A percentile compares a stretch with the other conserved stretches of the same genome.
Conservation (phyloP, 2,329 filamentous ascomycete species). For the Sarocladium oryzae region DNA sequence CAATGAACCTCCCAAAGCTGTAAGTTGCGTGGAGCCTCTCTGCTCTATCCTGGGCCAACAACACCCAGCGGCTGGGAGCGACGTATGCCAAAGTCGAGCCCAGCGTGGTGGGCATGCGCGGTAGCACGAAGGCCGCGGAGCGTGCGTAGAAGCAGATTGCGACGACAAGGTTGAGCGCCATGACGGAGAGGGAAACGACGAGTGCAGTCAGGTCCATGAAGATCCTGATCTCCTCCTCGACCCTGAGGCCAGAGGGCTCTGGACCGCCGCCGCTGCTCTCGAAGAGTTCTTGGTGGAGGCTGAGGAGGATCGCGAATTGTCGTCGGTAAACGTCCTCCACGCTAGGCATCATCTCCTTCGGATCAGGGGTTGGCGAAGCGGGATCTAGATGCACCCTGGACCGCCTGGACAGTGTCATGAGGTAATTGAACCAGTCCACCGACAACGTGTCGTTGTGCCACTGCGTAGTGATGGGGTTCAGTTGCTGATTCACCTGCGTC, state of each 20-base stretch:
- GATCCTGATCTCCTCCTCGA: constrained; percentile 39
- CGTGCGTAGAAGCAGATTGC: constrained; percentile 35
- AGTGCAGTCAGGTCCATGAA: constrained; percentile 43
- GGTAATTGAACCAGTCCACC: constrained; percentile 39
- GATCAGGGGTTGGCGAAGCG: constrained; percentile 13
- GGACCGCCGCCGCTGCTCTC: constrained; percentile 9
- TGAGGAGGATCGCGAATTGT: constrained; percentile 25
- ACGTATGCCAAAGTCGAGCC: constrained; percentile 41
- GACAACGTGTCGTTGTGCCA: constrained; percentile 44
- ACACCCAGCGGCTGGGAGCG: constrained; percentile 37
- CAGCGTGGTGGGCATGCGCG: constrained; percentile 44
- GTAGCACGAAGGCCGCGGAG: constrained; percentile 35
- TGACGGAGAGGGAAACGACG: constrained; percentile 33
- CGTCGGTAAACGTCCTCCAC: constrained; percentile 20
- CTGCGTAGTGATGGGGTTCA: neutral
- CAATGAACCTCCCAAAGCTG: constrained; percentile 45
- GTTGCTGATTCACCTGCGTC: constrained; percentile 6
- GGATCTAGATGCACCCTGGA: constrained; percentile 27
- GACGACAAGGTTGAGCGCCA: constrained; percentile 36
- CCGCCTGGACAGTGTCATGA: constrained; percentile 28
- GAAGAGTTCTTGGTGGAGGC: constrained; percentile 35
- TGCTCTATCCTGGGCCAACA: constrained; percentile 13
- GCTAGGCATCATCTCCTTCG: constrained; percentile 10
- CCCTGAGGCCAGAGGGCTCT: neutral
- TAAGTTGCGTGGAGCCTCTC: constrained; percentile 19